Conservation (phyloP, 2,329 filamentous ascomycete species). For the Aspergillus sergii region DNA sequence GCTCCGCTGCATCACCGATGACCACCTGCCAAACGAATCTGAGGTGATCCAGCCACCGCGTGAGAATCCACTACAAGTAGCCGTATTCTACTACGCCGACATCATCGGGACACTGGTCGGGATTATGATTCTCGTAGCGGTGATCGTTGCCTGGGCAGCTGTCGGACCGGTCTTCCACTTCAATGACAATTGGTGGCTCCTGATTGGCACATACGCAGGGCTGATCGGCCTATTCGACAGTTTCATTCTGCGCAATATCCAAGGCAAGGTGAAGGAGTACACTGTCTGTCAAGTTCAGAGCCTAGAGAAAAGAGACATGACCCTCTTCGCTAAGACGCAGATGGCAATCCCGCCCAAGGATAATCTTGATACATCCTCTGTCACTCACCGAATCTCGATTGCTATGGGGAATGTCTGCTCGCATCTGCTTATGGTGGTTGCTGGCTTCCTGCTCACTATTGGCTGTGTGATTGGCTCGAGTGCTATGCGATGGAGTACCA, state of each 20-base stretch:
- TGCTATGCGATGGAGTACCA: slow-evolving; percentile 35
- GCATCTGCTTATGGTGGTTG: slow-evolving; percentile 32
- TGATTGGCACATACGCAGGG: slow-evolving; percentile 53
- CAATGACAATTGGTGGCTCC: slow-evolving; percentile 50
- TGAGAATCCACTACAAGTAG: slow-evolving; percentile 38
- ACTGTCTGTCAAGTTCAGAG: slow-evolving; percentile 16
- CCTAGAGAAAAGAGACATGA: slow-evolving; percentile 18
- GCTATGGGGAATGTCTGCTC: slow-evolving; percentile 27
- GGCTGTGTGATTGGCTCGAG: slow-evolving; percentile 32
- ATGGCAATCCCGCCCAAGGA: slow-evolving; percentile 8
- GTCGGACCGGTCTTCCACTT: slow-evolving; percentile 45
- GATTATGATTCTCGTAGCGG: slow-evolving; percentile 40
- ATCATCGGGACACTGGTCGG: slow-evolving; percentile 48
- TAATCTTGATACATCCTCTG: slow-evolving; percentile 6
- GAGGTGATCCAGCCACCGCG: slow-evolving; percentile 36
- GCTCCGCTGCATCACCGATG: slow-evolving; percentile 20
- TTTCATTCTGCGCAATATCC: slow-evolving; percentile 51
- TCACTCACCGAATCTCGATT: slow-evolving; percentile 26
- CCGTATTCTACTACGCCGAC: slow-evolving; percentile 44
- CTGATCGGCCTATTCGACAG: slow-evolving; percentile 50
- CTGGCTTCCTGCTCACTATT: slow-evolving; percentile 28
- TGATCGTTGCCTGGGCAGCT: slow-evolving; percentile 42
- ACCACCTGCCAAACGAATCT: slow-evolving; percentile 33
- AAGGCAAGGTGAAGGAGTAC: slow-evolving; percentile 30
- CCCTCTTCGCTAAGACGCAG: neutral